Evolutionary conservation across 306 rosid species (phyloP).

Genomic region (Macrotyloma uniflorum): DNA sequence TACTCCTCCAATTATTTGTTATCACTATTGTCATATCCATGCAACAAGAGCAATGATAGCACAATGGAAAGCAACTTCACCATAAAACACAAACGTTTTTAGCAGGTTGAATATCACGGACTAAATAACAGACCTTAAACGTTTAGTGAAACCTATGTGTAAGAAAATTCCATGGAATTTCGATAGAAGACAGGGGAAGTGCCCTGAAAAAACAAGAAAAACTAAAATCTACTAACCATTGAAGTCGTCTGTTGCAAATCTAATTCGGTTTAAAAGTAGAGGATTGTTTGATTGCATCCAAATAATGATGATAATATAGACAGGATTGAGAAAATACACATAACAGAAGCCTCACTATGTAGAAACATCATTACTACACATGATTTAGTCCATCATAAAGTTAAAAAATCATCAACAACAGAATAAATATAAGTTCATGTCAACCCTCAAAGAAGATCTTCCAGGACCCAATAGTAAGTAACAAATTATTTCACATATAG

Average conservation of each 20-base stretch:
- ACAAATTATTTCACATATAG: constrained; percentile 8
- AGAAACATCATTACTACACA: constrained; percentile 4
- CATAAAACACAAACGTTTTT: background rate
- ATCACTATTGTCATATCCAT: background rate
- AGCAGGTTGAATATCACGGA: background rate
- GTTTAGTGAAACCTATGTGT: background rate
- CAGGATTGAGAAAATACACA: background rate
- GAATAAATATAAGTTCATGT: constrained; percentile 20
- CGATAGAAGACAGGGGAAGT: background rate
- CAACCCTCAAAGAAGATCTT: background rate
- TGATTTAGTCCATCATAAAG: constrained; percentile 2
- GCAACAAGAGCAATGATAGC: background rate
- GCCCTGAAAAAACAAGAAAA: background rate
- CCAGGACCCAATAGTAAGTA: background rate
- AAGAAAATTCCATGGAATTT: background rate
- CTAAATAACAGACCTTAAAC: background rate
- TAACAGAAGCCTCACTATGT: background rate
- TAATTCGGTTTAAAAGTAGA: background rate
- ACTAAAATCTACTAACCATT: background rate
- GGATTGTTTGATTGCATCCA: background rate
- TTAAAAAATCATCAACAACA: background rate
- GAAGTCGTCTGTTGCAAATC: background rate
- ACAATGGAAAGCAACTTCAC: background rate
- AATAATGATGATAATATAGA: background rate
- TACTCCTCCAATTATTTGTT: background rate